Percentiles rank a stretch among this genome's conserved stretches.
Evolutionary conservation across 495 filamentous ascomycete species (phyloP).

Genomic region (Xylaria longipes): DNA sequence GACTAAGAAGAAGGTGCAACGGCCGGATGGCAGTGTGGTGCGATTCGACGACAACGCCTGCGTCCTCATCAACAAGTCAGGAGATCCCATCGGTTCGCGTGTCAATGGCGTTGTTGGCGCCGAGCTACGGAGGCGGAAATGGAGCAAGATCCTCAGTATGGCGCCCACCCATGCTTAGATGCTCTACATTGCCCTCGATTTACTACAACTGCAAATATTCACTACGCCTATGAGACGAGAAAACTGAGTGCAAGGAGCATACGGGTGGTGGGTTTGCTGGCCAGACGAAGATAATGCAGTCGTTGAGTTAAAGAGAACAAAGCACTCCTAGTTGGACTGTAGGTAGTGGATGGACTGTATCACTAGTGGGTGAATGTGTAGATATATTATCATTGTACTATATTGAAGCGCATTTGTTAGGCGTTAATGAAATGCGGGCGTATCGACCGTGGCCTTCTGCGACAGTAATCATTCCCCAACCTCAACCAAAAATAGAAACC

Average conservation of each 20-base stretch:
- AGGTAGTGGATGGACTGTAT: constrained; percentile 8
- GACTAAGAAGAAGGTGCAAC: constrained; percentile 82
- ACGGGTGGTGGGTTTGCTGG: not conserved
- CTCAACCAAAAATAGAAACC: constrained; percentile 22
- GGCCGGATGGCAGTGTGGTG: constrained; percentile 86
- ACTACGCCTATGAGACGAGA: not conserved
- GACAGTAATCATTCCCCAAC: constrained; percentile 5
- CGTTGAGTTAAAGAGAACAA: not conserved
- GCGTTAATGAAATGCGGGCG: constrained; percentile 19
- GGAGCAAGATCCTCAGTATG: constrained; percentile 97
- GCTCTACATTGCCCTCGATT: not conserved
- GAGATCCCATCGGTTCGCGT: constrained; percentile 92
- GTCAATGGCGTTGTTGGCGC: constrained; percentile 88
- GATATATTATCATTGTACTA: constrained; percentile 32
- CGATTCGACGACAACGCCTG: constrained; percentile 98
- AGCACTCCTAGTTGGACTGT: not conserved
- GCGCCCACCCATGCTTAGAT: constrained; percentile 88
- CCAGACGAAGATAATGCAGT: not conserved
- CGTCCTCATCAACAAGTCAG: constrained; percentile 95
- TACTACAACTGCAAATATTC: not conserved
- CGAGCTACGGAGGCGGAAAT: constrained; percentile 86
- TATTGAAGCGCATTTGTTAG: constrained; percentile 28
- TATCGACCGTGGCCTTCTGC: constrained; percentile 10
- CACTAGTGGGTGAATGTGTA: constrained; percentile 1
- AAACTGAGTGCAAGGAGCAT: not conserved